A percentile compares a stretch with the other conserved stretches of the same genome.
Evolutionary conservation across 345 rosid genomes (phyloP).

Genomic region (Mangifera indica): DNA sequence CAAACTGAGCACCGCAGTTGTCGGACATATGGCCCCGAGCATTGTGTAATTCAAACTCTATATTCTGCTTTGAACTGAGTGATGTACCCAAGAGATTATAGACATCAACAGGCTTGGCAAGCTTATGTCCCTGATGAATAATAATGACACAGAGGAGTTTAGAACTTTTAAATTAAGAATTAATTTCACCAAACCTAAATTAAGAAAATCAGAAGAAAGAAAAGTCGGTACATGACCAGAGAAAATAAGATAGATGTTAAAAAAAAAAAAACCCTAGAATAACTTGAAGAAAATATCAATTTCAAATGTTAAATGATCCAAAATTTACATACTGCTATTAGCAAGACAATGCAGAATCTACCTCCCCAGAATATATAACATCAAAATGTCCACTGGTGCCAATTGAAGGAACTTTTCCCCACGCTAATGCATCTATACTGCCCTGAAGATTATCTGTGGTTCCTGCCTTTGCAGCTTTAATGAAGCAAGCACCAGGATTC

Average conservation of each 20-base stretch:
- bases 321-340: not conserved
- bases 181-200: not conserved
- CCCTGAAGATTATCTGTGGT: slow-evolving; percentile 69
- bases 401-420: slow-evolving; percentile 73
- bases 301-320: not conserved
- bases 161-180: slow-evolving; percentile 3
- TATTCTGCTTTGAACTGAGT: slow-evolving; percentile 29
- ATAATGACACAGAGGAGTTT: slow-evolving; percentile 2
- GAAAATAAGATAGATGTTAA: not conserved
- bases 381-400: slow-evolving; percentile 87
- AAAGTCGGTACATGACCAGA: not conserved
- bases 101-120: slow-evolving; percentile 50
- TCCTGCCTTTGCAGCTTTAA: slow-evolving; percentile 85
- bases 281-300: not conserved
- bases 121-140: slow-evolving; percentile 44
- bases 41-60: slow-evolving; percentile 28
- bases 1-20: slow-evolving; percentile 28
- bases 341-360: slow-evolving; percentile 26
- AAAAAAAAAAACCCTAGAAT: not conserved
- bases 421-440: slow-evolving; percentile 71
- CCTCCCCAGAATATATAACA: slow-evolving; percentile 61
- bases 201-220: not conserved
- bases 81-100: slow-evolving; percentile 50
- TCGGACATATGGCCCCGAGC: slow-evolving; percentile 32
- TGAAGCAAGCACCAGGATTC: slow-evolving; percentile 79